Base-by-base conservation (phyloP, 345 rosid genomes). In the Raphanus raphanistrum region DNA sequence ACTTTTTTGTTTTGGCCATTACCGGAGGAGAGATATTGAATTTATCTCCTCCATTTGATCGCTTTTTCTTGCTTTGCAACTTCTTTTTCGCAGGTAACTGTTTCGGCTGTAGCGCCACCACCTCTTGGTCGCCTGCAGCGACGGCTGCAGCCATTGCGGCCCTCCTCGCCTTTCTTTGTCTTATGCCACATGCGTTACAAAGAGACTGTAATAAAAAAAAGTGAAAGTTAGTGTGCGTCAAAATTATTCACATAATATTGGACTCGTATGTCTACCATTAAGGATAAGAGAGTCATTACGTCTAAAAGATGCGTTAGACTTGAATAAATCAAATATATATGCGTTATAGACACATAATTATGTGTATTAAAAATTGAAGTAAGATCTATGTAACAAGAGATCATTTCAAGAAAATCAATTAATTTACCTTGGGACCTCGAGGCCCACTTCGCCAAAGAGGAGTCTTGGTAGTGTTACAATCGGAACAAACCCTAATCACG, bases 401-500 rank as follows among this genome's bases (percentile, higher is more conserved):
- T 54, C 38, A 48, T n/a, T 48, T 13, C 55, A 63, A 52, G 4
- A 77, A 26, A 12, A 27, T 2, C 3, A 60, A 72, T 45, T 65
- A 62, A 21, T 58, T 6, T 87, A 94, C 98, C 98, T 92, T 94
- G 63, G 98, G 98, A 68, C 98, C 98, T 81, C 86, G 82, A 11
- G 97, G 97, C 27, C 98, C 98, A 72, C 98, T 92, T 76, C 98
- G 87, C 98, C 98, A 94, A 72, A 94, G 94, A 78, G 98, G 98
- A 79, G 98, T 94, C 84, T 92, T 94, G 13, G 96, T 90, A 11
- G 98, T 92, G 89, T 88, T 89, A 59, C 98, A 94, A 80, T 92
- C 96, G 62, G 97, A 74, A 82, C 98, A 94, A 87, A 75, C 83
- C 68, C 83, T 80, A 75, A 80, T 43, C 32, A 75, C 72, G 63